Evolutionary conservation across 257 asterid genomes (phyloP).

Genomic region (Fraxinus americana): DNA sequence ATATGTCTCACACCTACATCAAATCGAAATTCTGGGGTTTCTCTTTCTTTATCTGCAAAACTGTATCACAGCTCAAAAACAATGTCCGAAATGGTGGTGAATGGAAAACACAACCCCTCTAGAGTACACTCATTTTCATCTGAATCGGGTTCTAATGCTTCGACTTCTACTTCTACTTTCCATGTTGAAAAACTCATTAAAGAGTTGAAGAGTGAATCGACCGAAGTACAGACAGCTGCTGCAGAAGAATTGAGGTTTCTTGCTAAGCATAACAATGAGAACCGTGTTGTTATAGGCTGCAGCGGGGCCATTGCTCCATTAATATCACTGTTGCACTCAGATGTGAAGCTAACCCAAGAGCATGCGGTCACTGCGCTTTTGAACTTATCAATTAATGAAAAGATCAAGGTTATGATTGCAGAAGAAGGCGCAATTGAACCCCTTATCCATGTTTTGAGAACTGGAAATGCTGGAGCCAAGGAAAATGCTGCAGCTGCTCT

Average conservation of each 20-base stretch:
- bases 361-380: constrained; percentile 93
- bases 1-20: constrained; percentile 27
- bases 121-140: constrained; percentile 52
- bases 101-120: constrained; percentile 44
- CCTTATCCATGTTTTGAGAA: constrained; percentile 70
- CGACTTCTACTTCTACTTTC: constrained; percentile 61
- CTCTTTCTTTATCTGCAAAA: constrained; percentile 44
- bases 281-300: constrained; percentile 72
- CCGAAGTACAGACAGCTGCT: constrained; percentile 66
- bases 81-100: constrained; percentile 43
- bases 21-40: constrained; percentile 29
- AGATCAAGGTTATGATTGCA: constrained; percentile 67
- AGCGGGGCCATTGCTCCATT: constrained; percentile 83
- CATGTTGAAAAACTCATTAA: constrained; percentile 66
- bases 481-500: constrained; percentile 97
- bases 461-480: constrained; percentile 73
- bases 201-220: constrained; percentile 52
- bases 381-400: constrained; percentile 72
- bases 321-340: constrained; percentile 62
- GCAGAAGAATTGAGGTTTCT: constrained; percentile 80
- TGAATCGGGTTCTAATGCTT: constrained; percentile 46
- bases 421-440: constrained; percentile 81
- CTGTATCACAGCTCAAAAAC: constrained; percentile 49
- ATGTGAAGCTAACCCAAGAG: constrained; percentile 64
- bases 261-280: constrained; percentile 72